These are phyloP conservation scores for Athelia psychrophila DNA, from an alignment of 1,284 basidiomycete genomes.

Conservation along the genomic window DNA sequence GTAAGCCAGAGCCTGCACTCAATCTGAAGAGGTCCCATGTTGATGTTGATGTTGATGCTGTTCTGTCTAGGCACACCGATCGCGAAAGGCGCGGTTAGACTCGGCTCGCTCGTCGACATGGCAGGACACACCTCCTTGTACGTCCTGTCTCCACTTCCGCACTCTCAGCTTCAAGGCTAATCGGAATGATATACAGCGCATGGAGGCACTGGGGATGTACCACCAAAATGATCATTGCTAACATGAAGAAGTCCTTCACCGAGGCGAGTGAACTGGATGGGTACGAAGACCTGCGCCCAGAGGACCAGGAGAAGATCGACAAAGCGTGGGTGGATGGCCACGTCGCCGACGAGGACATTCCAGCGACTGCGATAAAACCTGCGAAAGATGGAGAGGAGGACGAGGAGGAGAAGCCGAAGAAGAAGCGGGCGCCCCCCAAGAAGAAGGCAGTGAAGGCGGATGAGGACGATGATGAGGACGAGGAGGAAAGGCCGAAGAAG, in stretches of 20 bases:
- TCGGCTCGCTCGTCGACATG: slow-evolving; percentile 79
- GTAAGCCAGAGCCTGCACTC: slow-evolving; percentile 28
- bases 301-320: slow-evolving; percentile 63
- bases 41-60: slow-evolving; percentile 12
- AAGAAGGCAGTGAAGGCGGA: slow-evolving; percentile 38
- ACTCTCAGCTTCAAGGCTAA: too few species aligned
- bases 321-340: slow-evolving; percentile 73
- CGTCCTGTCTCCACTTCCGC: too few species aligned
- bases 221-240: slow-evolving; percentile 66
- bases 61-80: slow-evolving; percentile 62
- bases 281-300: slow-evolving; percentile 62
- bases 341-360: slow-evolving; percentile 78
- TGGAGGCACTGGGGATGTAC: slow-evolving; percentile 87
- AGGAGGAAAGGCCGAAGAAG: slow-evolving; percentile 29
- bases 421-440: slow-evolving; percentile 29
- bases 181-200: too few species aligned
- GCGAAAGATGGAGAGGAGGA: slow-evolving; percentile 46
- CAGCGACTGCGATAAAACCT: slow-evolving; percentile 63
- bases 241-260: slow-evolving; percentile 65
- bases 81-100: slow-evolving; percentile 67
- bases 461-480: slow-evolving; percentile 29
- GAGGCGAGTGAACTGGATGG: slow-evolving; percentile 69
- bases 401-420: slow-evolving; percentile 36
- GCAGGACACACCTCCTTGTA: slow-evolving; percentile 71
- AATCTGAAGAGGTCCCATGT: slow-evolving; percentile 9